A percentile compares a stretch with the other conserved stretches of the same genome.
These are phyloP conservation scores for Amylocarpus encephaloides DNA, from an alignment of 2,329 filamentous ascomycete species.

Conservation along the genomic window DNA sequence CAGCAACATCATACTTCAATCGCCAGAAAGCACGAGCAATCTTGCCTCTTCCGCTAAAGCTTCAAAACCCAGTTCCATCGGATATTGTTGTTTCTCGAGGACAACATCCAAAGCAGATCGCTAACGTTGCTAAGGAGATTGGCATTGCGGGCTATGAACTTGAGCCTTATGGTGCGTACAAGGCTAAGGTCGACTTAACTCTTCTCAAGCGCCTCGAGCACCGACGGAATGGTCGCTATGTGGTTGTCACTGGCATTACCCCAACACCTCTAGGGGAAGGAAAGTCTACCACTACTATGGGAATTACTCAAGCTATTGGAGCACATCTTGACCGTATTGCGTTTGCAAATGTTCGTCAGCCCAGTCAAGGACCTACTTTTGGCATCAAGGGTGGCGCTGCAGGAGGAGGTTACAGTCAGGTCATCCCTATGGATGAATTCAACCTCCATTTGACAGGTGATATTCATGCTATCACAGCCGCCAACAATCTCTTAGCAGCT, in stretches of 20 bases:
- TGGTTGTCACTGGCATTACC: conserved; percentile 92
- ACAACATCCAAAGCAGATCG: conserved; percentile 89
- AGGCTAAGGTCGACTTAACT: conserved; percentile 86
- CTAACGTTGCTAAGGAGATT: conserved; percentile 73
- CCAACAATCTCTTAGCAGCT: conserved; percentile 93
- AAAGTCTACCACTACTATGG: conserved; percentile 97
- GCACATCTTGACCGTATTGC: conserved; percentile 81
- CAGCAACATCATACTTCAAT: conserved; percentile 75
- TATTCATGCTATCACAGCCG: conserved; percentile 93
- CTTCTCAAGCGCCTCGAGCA: conserved; percentile 80
- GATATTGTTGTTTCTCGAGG: conserved; percentile 88
- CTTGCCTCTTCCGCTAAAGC: conserved; percentile 74
- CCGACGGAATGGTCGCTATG: conserved; percentile 81
- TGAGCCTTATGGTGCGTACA: conserved; percentile 90
- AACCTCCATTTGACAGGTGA: conserved; percentile 96
- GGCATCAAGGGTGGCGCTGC: conserved; percentile 98
- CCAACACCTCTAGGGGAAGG: conserved; percentile 95
- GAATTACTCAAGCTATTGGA: conserved; percentile 84
- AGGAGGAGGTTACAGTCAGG: conserved; percentile 95
- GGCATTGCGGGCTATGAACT: conserved; percentile 85
- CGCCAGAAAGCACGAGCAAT: conserved; percentile 75
- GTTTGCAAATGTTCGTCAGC: conserved; percentile 95
- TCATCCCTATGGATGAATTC: conserved; percentile 99
- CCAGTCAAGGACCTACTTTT: conserved; percentile 94
- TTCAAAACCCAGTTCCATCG: conserved; percentile 78